Base-by-base conservation (phyloP, 169 alveolate species). In the Hepatocystis sp. region DNA sequence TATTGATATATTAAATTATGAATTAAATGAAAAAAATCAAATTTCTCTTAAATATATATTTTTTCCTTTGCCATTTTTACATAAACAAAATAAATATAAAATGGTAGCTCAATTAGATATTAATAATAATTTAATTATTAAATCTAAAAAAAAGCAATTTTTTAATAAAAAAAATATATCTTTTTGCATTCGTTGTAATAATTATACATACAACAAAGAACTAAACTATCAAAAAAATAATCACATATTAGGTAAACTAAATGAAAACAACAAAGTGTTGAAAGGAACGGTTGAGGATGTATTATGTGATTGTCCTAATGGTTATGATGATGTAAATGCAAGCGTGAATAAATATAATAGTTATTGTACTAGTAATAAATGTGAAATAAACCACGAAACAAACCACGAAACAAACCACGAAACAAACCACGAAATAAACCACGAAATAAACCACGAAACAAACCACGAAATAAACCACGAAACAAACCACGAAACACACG, bases 1-100 rank as follows among this genome's bases (percentile, higher is more conserved):
- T 63, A 56, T 81, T 15, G 89, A 81, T 49, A 81, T 81, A 32
- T 34, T 81, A 63, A 81, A 81, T 19, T 34, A 63, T 21, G 89
- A 81, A 30, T 32, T 81, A 17, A 55, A 58, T 1, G 56, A 55
- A 81, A 64, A 42, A n/a, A n/a, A n/a, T n/a, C n/a, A n/a, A 30
- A 81, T 81, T 19, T 81, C 84, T 1, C 44, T 81, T 2, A 81
- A 81, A 21, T 81, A 81, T 63, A 28, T 81, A 7, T 81, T 63
- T 47, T 64, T 81, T 32, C 89, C 89, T 8, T 17, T 51, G 2
- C 44, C 49, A 17, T 61, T 61, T 39, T 81, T 81, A 19, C 44
- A 64, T 40, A 13, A 40, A 4, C 21, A 27, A 17, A 81, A 40
- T 17, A 40, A 28, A n/a, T 51, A 47, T 5, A 81, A 64, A 19